Evolutionary conservation across 345 rosid species (phyloP).

Genomic region (Rubroshorea leprosula): DNA sequence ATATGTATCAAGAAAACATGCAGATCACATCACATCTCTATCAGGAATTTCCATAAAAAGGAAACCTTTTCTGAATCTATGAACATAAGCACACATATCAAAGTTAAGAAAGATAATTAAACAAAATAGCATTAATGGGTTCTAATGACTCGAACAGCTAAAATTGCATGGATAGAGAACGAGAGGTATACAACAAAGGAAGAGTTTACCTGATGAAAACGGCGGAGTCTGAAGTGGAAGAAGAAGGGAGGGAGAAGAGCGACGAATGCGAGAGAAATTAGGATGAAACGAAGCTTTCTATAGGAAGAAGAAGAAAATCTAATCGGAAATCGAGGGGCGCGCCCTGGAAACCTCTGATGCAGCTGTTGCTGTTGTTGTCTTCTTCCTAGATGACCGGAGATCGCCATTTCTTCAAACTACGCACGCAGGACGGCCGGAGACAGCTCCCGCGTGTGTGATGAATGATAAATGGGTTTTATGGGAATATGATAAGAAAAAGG

Average conservation of each 20-base stretch:
- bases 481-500: too few species aligned
- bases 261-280: constrained; percentile 46
- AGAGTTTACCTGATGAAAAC: constrained; percentile 45
- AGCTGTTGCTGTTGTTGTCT: constrained; percentile 2
- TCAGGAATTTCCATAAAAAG: not conserved
- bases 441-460: not conserved
- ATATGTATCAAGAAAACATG: too few species aligned
- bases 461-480: too few species aligned
- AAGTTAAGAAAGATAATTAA: not conserved
- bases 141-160: not conserved
- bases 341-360: constrained; percentile 4
- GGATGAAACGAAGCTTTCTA: constrained; percentile 40
- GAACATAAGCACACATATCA: not conserved
- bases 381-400: constrained; percentile 8
- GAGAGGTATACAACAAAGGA: constrained; percentile 10
- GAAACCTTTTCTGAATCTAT: too few species aligned
- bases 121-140: not conserved
- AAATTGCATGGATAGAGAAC: not conserved
- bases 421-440: not conserved
- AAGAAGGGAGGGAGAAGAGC: constrained; percentile 75
- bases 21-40: not conserved
- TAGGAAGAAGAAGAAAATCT: constrained; percentile 28
- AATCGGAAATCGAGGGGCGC: constrained; percentile 1
- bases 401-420: constrained; percentile 8
- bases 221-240: constrained; percentile 82